Evolutionary conservation across 2,329 filamentous ascomycete genomes (phyloP).

Genomic region (Arthrobotrys conoides): DNA sequence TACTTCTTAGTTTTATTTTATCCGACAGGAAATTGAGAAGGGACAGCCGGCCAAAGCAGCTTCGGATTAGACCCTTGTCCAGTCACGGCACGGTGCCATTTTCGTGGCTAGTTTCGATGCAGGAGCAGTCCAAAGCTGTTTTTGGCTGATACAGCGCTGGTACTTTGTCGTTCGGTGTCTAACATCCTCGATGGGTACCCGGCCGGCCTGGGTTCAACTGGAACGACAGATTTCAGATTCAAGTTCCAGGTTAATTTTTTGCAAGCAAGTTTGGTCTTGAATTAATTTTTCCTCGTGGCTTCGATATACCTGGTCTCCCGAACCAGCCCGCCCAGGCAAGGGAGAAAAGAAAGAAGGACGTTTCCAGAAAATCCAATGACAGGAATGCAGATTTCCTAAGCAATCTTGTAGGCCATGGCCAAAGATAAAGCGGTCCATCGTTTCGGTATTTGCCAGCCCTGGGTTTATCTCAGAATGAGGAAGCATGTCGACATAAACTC

Average conservation of each 20-base stretch:
- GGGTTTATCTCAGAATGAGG: constrained; percentile 38
- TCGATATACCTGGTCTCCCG: background rate
- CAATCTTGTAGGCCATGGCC: constrained; percentile 3
- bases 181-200: constrained; percentile 15
- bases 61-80: constrained; percentile 42
- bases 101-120: constrained; percentile 56
- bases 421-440: constrained; percentile 6
- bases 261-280: background rate
- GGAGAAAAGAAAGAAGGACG: background rate
- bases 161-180: constrained; percentile 28
- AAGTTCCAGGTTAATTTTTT: background rate
- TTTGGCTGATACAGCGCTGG: constrained; percentile 38
- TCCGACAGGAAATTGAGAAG: constrained; percentile 60
- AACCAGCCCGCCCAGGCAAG: background rate
- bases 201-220: constrained; percentile 5
- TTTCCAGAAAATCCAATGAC: background rate
- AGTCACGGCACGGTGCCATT: constrained; percentile 48
- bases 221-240: constrained; percentile 18
- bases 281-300: constrained; percentile 16
- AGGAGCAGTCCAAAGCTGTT: constrained; percentile 38
- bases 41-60: constrained; percentile 47
- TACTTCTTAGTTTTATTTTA: constrained; percentile 40
- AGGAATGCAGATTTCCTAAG: background rate
- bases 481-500: constrained; percentile 38
- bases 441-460: constrained; percentile 38